Conservation (phyloP, 257 asterid species). For the Solanum clarkiae region DNA sequence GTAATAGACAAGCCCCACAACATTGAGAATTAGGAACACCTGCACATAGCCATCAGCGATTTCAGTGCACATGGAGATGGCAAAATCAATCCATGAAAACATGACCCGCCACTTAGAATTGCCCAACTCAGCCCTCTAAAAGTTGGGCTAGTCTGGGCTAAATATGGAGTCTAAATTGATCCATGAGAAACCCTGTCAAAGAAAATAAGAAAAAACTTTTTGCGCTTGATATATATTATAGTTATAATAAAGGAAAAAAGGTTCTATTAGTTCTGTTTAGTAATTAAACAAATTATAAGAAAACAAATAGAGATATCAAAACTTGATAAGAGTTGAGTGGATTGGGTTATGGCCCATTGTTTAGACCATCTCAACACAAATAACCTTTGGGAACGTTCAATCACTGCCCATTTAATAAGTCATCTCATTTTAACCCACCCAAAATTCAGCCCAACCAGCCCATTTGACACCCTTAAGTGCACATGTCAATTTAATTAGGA, state of each 20-base stretch:
- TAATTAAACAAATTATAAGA: not conserved
- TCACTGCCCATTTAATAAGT: not conserved
- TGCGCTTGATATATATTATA: not conserved
- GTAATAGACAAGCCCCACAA: slow-evolving; percentile 85
- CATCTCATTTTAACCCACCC: not conserved
- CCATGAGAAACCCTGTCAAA: not conserved
- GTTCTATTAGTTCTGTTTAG: not conserved
- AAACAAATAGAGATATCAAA: not conserved
- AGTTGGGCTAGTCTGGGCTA: not conserved
- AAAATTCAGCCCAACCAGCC: not conserved
- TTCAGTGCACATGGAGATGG: not conserved
- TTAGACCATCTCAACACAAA: not conserved
- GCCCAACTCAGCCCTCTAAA: not conserved
- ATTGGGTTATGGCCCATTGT: not conserved
- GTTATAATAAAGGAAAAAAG: not conserved
- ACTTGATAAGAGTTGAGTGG: not conserved
- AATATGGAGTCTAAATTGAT: not conserved
- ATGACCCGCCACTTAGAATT: not conserved
- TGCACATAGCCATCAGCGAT: slow-evolving; percentile 21
- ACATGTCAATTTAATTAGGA: not conserved
- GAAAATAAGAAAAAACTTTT: not conserved
- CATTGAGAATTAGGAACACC: slow-evolving; percentile 88
- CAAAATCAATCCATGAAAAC: not conserved
- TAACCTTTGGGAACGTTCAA: not conserved
- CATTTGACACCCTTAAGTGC: not conserved